Percentiles rank a stretch among this genome's conserved stretches.
Conservation (phyloP, 75 land plant genomes). For the Chamaecyparis obtusa region DNA sequence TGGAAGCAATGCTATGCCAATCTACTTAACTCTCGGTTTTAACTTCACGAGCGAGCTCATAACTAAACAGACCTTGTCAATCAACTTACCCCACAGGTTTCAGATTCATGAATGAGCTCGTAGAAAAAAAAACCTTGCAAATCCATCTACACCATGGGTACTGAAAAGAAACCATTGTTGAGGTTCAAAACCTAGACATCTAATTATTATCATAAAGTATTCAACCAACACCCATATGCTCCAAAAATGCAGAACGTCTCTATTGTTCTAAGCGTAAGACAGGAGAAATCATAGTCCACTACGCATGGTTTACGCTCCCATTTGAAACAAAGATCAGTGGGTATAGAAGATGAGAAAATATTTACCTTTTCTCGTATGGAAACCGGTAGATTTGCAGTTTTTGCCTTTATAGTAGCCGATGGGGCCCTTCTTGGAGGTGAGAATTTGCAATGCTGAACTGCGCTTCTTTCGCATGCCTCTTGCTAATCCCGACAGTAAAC, state of each 20-base stretch:
- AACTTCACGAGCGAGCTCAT: background rate
- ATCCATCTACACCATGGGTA: background rate
- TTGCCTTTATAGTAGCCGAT: constrained; percentile 82
- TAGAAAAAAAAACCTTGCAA: background rate
- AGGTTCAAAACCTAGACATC: background rate
- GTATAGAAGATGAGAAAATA: background rate
- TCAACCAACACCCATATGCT: no score
- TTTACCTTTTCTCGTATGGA: constrained; percentile 88
- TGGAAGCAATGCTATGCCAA: background rate
- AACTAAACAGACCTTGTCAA: no score
- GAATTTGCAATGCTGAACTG: constrained; percentile 56
- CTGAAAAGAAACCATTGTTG: background rate
- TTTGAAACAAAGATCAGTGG: background rate
- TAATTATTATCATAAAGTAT: no score
- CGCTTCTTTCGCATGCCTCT: constrained; percentile 69
- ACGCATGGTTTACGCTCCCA: no score
- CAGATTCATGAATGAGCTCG: background rate
- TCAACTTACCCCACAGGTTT: no score
- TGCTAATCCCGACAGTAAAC: constrained; percentile 44
- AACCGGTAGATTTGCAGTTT: constrained; percentile 90
- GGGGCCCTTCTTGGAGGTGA: constrained; percentile 78
- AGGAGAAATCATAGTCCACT: background rate
- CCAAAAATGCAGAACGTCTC: background rate
- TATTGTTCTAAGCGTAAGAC: background rate
- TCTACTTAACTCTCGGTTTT: background rate